Evolutionary conservation across 495 filamentous ascomycete species (phyloP).

Genomic region (Xylaria acuta): DNA sequence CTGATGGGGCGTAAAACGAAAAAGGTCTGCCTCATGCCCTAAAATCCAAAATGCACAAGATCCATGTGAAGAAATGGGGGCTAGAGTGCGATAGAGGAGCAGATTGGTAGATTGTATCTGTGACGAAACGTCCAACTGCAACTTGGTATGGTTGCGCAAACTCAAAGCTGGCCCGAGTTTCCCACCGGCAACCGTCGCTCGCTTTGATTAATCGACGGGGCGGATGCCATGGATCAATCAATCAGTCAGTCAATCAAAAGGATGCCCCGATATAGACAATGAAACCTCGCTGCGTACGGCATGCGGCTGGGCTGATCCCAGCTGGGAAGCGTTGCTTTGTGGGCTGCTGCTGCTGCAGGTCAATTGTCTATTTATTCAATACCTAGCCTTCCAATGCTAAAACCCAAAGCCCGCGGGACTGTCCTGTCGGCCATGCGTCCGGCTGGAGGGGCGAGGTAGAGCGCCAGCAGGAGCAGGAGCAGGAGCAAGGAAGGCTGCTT

Average conservation of each 20-base stretch:
- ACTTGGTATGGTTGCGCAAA: constrained; percentile 25
- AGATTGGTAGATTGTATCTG: constrained; percentile 4
- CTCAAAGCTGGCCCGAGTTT: constrained; percentile 16
- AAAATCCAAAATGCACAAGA: constrained; percentile 8
- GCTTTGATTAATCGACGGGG: constrained; percentile 22
- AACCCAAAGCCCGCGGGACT: constrained; percentile 13
- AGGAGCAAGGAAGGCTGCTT: constrained; percentile 24
- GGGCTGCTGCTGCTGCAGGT: constrained; percentile 14
- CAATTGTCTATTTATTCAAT: constrained; percentile 17
- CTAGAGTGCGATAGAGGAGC: background rate
- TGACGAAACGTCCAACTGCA: constrained; percentile 9
- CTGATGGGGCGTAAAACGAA: background rate
- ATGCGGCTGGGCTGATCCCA: constrained; percentile 28
- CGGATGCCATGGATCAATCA: background rate
- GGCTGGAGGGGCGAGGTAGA: background rate
- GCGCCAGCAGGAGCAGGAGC: background rate
- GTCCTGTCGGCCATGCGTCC: background rate
- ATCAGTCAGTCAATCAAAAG: constrained; percentile 17
- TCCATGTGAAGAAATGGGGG: constrained; percentile 2
- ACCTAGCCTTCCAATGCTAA: constrained; percentile 19
- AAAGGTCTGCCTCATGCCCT: background rate
- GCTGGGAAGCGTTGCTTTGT: constrained; percentile 25
- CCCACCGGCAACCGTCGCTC: background rate
- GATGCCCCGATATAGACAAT: constrained; percentile 21
- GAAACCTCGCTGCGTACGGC: constrained; percentile 23